Base-by-base conservation (phyloP, 345 rosid genomes). In the Rhizophora mangle region DNA sequence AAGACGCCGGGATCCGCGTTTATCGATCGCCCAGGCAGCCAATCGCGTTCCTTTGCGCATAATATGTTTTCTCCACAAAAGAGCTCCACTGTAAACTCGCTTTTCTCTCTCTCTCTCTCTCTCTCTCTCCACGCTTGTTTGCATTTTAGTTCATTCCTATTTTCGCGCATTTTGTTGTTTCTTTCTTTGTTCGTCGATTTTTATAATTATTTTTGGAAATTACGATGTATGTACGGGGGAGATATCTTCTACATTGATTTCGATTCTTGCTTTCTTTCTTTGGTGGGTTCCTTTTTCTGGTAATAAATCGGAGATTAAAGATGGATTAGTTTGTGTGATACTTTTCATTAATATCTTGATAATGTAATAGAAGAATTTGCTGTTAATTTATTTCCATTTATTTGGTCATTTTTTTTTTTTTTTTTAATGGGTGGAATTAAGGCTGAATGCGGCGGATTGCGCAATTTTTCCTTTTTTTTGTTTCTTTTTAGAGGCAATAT, bases 1-100 rank as follows among this genome's bases (percentile, higher is more conserved):
- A 29, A 78, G 68, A 29, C 79, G 72, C 80, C 78, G 88, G 88
- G 85, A 88, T 86, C 88, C 75, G 84, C 78, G 72, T 72, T 73
- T 80, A 74, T 79, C 80, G 87, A 85, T 89, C 80, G 36, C 77
- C 54, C 67, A 77, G 58, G 26, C 67, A 16, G 49, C 72, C 60
- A 24, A 6, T 56, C 29, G 31, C 16, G 26, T 56, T 27, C 68
- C 73, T 76, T 72, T 66, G 55, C 70, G 72, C 72, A 19, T 79
- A 72, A 64, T 78, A 21, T 55, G 37, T 31, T 62, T 27, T 34
- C 29, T 22, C 34, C 53, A 21, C 71, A 2, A 15, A 18, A 16
- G 13, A 19, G 11, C 21, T 47, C 32, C 63, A 58, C 67, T 64
- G 83, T 56, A 56, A 10, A 8, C 31, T 56, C 31, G 24, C 24